Evolutionary conservation across 2,329 filamentous ascomycete species (phyloP), one percentile per base, ranked within the genome.

Genomic region (Curvularia eragrostidis): DNA sequence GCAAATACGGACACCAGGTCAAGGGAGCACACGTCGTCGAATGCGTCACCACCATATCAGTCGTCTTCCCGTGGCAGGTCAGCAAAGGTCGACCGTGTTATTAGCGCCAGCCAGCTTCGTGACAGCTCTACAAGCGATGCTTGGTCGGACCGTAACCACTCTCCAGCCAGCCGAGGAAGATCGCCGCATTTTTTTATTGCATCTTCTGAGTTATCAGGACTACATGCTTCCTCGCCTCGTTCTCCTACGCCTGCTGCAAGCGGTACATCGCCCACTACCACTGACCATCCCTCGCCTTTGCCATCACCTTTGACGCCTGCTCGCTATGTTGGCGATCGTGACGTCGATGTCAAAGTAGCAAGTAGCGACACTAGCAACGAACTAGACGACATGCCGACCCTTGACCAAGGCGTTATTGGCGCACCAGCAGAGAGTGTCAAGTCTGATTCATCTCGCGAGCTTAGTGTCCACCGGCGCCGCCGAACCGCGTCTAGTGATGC

Each of bases 261-360:
- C 55, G 56, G 69, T 6, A 61, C 65, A 18, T 75, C 73, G 2
- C 72, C 71, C 19, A 73, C 69, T 3, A 76, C 71, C 1, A 70
- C 65, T 7, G 68, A 65, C 19, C 72, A 72, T 44, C 59, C 68
- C 1, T 75, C 73, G 1, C 72, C 68, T 30, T 61, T 76, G 1
- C 73, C 75, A 12, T 77, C 74, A 0, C 75, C 75, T 0, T 56
- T 75, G n/a, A 77, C 75, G 0, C 75, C 75, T 4, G 69, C 71
- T 10, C 63, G 66, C 24, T 68, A 68, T 18, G 49, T 61, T 4
- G 68, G 65, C 7, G 72, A 74, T 30, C 54, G 51, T 13, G 73
- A 72, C 26, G 58, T 76, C 9, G 53, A 63, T 10, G 73, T 77
- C 30, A 76, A 75, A 54, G 75, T 77, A 12, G 75, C 74, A 7